A percentile compares a stretch with the other conserved stretches of the same genome.
These are phyloP conservation scores for Sphagnurus paluster DNA, from an alignment of 1,284 basidiomycete species.

Conservation along the genomic window DNA sequence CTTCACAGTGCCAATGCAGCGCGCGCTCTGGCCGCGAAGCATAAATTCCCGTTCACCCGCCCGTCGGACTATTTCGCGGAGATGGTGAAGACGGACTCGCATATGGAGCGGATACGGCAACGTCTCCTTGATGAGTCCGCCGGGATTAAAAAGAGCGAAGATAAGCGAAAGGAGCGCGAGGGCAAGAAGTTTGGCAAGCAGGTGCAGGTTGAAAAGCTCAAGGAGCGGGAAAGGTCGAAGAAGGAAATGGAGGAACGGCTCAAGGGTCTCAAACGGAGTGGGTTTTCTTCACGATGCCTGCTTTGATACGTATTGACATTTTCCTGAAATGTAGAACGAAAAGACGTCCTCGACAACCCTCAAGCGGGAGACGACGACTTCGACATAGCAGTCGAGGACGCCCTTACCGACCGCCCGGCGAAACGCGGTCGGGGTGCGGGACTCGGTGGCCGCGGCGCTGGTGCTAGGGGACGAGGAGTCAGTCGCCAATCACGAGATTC, in stretches of 20 bases:
- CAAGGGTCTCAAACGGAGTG: slow-evolving; percentile 87
- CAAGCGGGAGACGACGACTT: slow-evolving; percentile 74
- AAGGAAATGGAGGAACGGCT: slow-evolving; percentile 86
- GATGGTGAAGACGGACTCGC: slow-evolving; percentile 97
- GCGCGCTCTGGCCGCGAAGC: slow-evolving; percentile 70
- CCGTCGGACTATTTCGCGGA: slow-evolving; percentile 97
- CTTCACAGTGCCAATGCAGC: slow-evolving; percentile 81
- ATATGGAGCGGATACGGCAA: slow-evolving; percentile 97
- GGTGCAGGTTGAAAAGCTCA: slow-evolving; percentile 60
- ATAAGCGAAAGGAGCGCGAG: slow-evolving; percentile 89
- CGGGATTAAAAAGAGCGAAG: slow-evolving; percentile 89
- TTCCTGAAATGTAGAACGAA: slow-evolving; percentile 57
- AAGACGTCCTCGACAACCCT: slow-evolving; percentile 78
- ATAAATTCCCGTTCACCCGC: slow-evolving; percentile 86
- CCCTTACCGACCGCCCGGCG: slow-evolving; percentile 71
- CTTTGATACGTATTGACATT: neutral
- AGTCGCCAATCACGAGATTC: slow-evolving; percentile 70
- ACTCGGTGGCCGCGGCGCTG: slow-evolving; percentile 31
- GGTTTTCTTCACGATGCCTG: slow-evolving; percentile 27
- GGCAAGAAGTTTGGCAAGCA: slow-evolving; percentile 99
- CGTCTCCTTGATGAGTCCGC: slow-evolving; percentile 88
- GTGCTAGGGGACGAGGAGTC: slow-evolving; percentile 35
- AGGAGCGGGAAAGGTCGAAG: slow-evolving; percentile 52
- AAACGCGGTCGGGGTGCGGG: slow-evolving; percentile 51
- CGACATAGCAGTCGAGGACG: slow-evolving; percentile 85